Evolutionary conservation across 1,284 basidiomycete species (phyloP).

Genomic region (Boletus smithii): DNA sequence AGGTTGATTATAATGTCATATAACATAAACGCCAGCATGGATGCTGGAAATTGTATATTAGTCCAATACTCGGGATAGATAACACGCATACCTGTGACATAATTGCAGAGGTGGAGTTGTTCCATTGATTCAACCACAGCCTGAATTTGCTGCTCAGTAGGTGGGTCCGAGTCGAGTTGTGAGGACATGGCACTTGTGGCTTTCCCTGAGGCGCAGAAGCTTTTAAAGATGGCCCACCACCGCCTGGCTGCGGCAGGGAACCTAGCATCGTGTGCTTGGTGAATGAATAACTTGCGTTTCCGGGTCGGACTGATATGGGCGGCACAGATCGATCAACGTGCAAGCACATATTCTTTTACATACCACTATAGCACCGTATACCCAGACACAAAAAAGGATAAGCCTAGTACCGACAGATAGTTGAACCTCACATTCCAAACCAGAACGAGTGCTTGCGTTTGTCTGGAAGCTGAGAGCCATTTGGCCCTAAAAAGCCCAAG

Average conservation of each 20-base stretch:
- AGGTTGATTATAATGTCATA: conserved; percentile 23
- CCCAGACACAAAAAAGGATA: not conserved
- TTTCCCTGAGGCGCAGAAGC: not conserved
- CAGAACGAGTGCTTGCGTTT: not conserved
- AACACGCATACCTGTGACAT: not conserved
- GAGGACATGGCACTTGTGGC: not conserved
- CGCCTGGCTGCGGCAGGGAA: not conserved
- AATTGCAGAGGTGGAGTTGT: not conserved
- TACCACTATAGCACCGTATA: not conserved
- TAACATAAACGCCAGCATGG: conserved; percentile 17
- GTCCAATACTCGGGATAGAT: no score
- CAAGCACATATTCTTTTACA: not conserved
- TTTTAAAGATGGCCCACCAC: not conserved
- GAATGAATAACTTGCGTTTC: not conserved
- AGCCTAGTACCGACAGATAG: not conserved
- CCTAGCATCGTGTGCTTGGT: not conserved
- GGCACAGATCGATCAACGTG: not conserved
- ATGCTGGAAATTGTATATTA: not conserved
- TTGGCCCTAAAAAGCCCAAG: not conserved
- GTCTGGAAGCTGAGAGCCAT: not conserved
- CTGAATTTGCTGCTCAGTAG: not conserved
- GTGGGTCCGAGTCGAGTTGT: not conserved
- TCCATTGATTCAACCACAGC: not conserved
- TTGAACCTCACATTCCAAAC: not conserved
- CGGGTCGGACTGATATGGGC: not conserved